These are phyloP conservation scores for Cordyceps pruinosa DNA, from an alignment of 2,329 filamentous ascomycete species.

Conservation along the genomic window DNA sequence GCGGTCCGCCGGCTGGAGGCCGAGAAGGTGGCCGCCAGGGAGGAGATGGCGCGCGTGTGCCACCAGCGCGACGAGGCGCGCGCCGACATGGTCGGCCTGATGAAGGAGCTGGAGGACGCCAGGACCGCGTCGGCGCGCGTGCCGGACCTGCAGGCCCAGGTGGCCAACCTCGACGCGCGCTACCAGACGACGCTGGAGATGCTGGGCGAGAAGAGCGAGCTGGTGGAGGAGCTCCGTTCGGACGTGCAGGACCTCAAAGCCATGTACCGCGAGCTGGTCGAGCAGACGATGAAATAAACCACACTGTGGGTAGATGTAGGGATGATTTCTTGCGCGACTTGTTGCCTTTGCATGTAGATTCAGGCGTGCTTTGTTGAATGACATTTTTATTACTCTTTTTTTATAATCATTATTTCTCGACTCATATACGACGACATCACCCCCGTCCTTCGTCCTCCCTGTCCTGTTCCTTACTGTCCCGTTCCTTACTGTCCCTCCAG, in stretches of 20 bases:
- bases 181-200: conserved; percentile 92
- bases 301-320: background rate
- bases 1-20: conserved; percentile 85
- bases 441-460: no score
- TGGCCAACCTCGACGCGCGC: conserved; percentile 62
- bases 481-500: conserved; percentile 24
- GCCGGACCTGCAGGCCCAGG: conserved; percentile 57
- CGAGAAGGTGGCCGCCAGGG: conserved; percentile 81
- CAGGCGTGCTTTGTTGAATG: background rate
- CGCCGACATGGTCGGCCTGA: conserved; percentile 81
- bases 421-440: background rate
- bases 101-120: conserved; percentile 76
- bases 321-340: background rate
- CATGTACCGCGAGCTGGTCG: conserved; percentile 90
- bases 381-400: background rate
- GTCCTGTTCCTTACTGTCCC: background rate
- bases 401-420: conserved; percentile 8
- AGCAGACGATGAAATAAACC: conserved; percentile 64
- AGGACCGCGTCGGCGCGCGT: conserved; percentile 54
- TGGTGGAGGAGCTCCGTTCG: conserved; percentile 80
- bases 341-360: background rate
- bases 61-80: conserved; percentile 87
- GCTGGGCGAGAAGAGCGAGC: conserved; percentile 93
- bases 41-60: conserved; percentile 74
- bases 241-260: conserved; percentile 91